These are phyloP conservation scores for Dillenia suffruticosa DNA, from an alignment of 164 flowering plant species.

Conservation along the genomic window DNA sequence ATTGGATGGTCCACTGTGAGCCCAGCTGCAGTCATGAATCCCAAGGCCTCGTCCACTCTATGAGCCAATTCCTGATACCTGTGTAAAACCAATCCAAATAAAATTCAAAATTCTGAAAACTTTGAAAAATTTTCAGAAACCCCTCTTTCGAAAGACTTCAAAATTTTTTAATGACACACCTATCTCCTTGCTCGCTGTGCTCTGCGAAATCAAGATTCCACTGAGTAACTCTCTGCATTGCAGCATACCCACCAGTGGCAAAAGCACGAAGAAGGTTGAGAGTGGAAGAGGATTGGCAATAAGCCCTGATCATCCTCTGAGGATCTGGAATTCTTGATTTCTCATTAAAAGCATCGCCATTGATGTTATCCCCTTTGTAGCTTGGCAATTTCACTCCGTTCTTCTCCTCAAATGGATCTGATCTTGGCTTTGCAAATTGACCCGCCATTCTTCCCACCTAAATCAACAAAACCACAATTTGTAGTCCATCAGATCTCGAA, in stretches of 20 bases:
- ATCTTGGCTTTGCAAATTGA: constrained; percentile 27
- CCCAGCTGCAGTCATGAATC: constrained; percentile 31
- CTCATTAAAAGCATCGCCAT: constrained; percentile 23
- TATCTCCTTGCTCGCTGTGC: constrained; percentile 25
- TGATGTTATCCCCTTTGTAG: constrained; percentile 26
- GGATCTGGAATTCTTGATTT: constrained; percentile 26
- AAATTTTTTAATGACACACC: constrained; percentile 5
- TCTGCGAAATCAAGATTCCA: constrained; percentile 27
- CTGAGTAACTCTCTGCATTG: constrained; percentile 24
- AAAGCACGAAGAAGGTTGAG: constrained; percentile 25
- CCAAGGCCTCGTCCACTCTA: constrained; percentile 26
- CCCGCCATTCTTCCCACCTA: constrained; percentile 32
- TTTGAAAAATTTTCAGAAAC: no score
- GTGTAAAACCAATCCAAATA: neutral
- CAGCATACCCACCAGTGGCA: constrained; percentile 28
- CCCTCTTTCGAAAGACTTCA: neutral
- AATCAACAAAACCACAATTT: neutral
- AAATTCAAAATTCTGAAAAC: neutral
- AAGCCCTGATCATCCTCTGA: constrained; percentile 17
- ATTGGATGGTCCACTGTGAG: constrained; percentile 21
- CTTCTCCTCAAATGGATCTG: constrained; percentile 21
- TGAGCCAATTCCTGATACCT: constrained; percentile 26
- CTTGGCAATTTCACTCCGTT: constrained; percentile 24
- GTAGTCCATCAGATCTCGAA: no score
- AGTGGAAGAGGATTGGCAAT: constrained; percentile 16